Evolutionary conservation across 1,139 yeast genomes (phyloP).

Genomic region (Sporopachydermia cereana): DNA sequence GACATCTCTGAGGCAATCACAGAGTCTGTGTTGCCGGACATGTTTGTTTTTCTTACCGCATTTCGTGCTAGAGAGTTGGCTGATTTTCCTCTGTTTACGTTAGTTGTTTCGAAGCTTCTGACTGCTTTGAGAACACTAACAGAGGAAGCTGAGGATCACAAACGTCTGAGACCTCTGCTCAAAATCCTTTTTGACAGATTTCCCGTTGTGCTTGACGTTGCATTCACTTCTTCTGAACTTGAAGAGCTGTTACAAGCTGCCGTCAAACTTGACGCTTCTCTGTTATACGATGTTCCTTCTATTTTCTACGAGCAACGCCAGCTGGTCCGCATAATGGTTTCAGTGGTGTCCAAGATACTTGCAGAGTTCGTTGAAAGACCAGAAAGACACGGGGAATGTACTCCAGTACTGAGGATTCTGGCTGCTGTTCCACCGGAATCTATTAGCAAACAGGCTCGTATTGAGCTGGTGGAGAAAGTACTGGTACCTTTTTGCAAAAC

Average conservation of each 20-base stretch:
- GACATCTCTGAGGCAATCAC: constrained; percentile 8
- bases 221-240: constrained; percentile 22
- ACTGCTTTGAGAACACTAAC: too few relatives aligned
- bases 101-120: constrained; percentile 21
- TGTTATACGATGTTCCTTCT: neutral
- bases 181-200: constrained; percentile 37
- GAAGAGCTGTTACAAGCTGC: constrained; percentile 9
- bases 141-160: too few relatives aligned
- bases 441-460: neutral
- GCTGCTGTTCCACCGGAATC: neutral
- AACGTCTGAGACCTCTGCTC: constrained; percentile 15
- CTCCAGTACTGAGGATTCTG: neutral
- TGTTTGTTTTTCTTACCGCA: constrained; percentile 28
- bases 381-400: neutral
- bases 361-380: neutral
- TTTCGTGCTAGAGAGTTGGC: constrained; percentile 40
- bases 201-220: constrained; percentile 36
- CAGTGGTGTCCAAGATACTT: neutral
- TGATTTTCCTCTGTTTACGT: constrained; percentile 18
- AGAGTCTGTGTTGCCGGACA: constrained; percentile 8
- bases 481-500: neutral
- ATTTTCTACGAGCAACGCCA: neutral
- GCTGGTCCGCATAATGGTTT: neutral
- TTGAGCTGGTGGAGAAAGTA: neutral
- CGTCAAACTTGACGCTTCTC: too few relatives aligned